Evolutionary conservation across 768 basidiomycete species (phyloP), one percentile per base, ranked within the genome.

Genomic region (Amanita jacksonii): DNA sequence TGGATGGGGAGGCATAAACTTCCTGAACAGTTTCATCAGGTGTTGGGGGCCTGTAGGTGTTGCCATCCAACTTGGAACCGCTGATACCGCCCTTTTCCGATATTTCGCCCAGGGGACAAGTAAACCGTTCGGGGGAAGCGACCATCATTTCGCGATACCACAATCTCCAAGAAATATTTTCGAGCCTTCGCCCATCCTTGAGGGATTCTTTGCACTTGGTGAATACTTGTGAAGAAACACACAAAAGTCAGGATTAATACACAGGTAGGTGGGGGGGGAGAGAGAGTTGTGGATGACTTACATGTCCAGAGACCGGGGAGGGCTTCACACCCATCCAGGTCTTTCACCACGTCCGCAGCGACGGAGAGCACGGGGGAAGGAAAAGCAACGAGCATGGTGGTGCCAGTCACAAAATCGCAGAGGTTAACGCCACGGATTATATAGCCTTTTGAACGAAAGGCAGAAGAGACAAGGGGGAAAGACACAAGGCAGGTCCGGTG

Each of bases 101-200:
- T 35, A 47, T 47, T 45, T 39, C 8, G 43, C 35, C 33, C 41
- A 46, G 33, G 43, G 51, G 41, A 30, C 47, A 31, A 46, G 41
- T 19, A 38, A 38, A 10, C 25, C 41, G 41, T 28, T 48, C 9
- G 34, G 30, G 8, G 35, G 35, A 39, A 9, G 41, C 10, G 28
- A 28, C 34, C 46, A 69, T 58, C 54, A 83, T 65, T 49, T 84
- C 76, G 50, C 78, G 73, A 57, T 83, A 76, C 82, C 86, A 86
- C 6, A 92, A 65, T 41, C 89, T 68, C 89, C 89, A 93, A 3
- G 84, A 79, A 43, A 92, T 81, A 55, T 93, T 90, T 63, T 92
- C 89, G 22, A 91, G 72, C 22, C 89, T 65, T 5, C 68, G 71
- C n/a, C 90, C 90, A 52, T 91, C 81, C 53, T 82, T 73, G 3